A percentile compares a stretch with the other conserved stretches of the same genome.
These are phyloP conservation scores for Myrica gale DNA, from an alignment of 306 rosid genomes.

Conservation along the genomic window DNA sequence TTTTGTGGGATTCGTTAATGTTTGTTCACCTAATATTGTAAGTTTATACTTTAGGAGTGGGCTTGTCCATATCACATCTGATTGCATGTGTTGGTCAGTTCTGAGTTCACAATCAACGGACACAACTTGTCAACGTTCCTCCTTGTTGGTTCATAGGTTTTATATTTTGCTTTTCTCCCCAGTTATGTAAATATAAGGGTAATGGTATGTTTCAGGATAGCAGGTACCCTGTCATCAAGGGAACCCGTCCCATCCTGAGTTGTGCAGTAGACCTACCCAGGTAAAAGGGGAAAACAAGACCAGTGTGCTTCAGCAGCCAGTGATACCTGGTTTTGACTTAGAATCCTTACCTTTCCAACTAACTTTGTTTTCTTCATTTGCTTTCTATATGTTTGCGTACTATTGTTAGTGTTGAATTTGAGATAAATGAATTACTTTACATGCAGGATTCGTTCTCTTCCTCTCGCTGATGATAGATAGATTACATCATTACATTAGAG, in stretches of 20 bases:
- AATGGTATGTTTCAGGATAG: background rate
- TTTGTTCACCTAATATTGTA: background rate
- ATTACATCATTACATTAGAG: constrained; percentile 85
- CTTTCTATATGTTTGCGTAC: constrained; percentile 4
- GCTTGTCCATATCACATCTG: background rate
- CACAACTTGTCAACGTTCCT: background rate
- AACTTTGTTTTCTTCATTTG: background rate
- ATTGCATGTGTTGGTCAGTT: background rate
- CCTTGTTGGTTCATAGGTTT: background rate
- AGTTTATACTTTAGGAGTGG: background rate
- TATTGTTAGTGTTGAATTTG: constrained; percentile 19
- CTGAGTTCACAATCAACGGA: background rate
- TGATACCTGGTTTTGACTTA: no score
- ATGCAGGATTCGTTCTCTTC: constrained; percentile 79
- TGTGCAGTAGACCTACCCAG: no score
- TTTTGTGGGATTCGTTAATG: background rate
- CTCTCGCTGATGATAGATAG: constrained; percentile 87
- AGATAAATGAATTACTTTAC: constrained; percentile 2
- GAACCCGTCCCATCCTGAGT: no score
- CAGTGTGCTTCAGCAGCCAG: no score
- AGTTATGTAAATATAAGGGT: background rate
- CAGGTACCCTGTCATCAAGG: background rate
- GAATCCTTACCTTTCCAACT: background rate
- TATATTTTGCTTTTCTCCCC: no score
- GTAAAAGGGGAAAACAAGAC: no score